Percentiles rank a stretch among this genome's conserved stretches.
phyloP scores from a whole-genome alignment of 306 rosid genomes.

The Vigna hirtella region DNA sequence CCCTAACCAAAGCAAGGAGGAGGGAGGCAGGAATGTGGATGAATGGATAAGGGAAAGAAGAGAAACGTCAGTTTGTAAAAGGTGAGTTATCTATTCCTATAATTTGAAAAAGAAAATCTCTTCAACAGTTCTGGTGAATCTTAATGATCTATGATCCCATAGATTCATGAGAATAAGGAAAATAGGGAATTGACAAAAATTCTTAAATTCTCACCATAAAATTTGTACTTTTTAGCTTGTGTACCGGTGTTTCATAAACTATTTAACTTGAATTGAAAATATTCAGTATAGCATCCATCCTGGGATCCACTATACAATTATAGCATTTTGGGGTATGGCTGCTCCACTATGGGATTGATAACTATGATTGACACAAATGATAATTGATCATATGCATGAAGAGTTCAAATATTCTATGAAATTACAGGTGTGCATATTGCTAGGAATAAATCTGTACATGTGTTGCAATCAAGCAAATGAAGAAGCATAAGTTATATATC shows the following conservation, averaged over 20 bases:
- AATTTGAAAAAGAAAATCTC: neutral
- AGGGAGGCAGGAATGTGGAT: neutral
- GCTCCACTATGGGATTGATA: neutral
- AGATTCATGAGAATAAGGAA: neutral
- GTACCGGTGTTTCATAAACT: neutral
- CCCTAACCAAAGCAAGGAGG: neutral
- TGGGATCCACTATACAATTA: neutral
- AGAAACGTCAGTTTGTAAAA: neutral
- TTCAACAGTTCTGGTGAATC: neutral
- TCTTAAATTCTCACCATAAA: neutral
- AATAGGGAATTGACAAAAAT: neutral
- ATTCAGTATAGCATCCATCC: neutral
- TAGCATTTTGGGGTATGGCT: neutral
- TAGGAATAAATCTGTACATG: slow-evolving; percentile 32
- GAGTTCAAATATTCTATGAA: neutral
- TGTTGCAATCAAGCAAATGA: slow-evolving; percentile 31
- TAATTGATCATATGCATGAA: slow-evolving; percentile 28
- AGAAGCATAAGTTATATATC: slow-evolving; percentile 30
- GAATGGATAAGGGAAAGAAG: neutral
- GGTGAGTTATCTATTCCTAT: neutral
- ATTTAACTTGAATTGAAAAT: neutral
- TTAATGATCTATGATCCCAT: neutral
- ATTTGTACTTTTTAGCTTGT: neutral
- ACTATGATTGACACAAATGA: slow-evolving; percentile 30
- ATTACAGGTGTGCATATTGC: slow-evolving; percentile 19